Conservation (phyloP, 2,329 filamentous ascomycete species). For the Ophiostoma sp. region DNA sequence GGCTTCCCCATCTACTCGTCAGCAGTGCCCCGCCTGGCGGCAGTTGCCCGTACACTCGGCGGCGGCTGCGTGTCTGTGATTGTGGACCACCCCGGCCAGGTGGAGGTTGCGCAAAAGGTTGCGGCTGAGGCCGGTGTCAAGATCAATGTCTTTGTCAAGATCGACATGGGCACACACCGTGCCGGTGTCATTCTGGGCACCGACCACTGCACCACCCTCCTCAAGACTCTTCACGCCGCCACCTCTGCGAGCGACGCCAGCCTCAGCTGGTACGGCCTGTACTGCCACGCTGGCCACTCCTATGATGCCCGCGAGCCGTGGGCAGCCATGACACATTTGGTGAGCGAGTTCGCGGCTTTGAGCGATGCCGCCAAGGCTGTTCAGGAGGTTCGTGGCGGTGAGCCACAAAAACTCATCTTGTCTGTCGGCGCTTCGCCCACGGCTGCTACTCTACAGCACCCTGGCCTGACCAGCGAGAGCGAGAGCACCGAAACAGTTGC, state of each 20-base stretch:
- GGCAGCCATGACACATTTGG: slow-evolving; percentile 53
- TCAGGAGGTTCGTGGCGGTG: neutral
- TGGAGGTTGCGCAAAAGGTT: slow-evolving; percentile 37
- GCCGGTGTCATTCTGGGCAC: slow-evolving; percentile 58
- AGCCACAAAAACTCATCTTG: slow-evolving; percentile 42
- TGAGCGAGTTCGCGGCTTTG: slow-evolving; percentile 54
- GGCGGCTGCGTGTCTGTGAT: slow-evolving; percentile 56
- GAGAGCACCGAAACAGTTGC: neutral
- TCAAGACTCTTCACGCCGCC: slow-evolving; percentile 41
- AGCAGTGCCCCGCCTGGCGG: slow-evolving; percentile 53
- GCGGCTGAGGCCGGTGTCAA: slow-evolving; percentile 30
- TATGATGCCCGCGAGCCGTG: slow-evolving; percentile 54
- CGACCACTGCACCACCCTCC: slow-evolving; percentile 40
- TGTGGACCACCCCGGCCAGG: slow-evolving; percentile 61
- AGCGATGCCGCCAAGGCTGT: slow-evolving; percentile 39
- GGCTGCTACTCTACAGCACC: slow-evolving; percentile 59
- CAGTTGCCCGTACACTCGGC: slow-evolving; percentile 52
- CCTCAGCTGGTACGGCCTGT: slow-evolving; percentile 56
- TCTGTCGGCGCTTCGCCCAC: slow-evolving; percentile 75
- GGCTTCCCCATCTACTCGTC: slow-evolving; percentile 63
- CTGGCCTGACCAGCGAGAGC: slow-evolving; percentile 27
- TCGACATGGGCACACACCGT: slow-evolving; percentile 67
- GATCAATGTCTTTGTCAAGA: slow-evolving; percentile 61
- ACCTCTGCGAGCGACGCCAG: slow-evolving; percentile 29
- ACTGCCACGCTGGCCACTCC: slow-evolving; percentile 67